Percentiles rank a stretch among this genome's conserved stretches.
Conservation (phyloP, 2,329 filamentous ascomycete species). For the Colletotrichum gigasporum region DNA sequence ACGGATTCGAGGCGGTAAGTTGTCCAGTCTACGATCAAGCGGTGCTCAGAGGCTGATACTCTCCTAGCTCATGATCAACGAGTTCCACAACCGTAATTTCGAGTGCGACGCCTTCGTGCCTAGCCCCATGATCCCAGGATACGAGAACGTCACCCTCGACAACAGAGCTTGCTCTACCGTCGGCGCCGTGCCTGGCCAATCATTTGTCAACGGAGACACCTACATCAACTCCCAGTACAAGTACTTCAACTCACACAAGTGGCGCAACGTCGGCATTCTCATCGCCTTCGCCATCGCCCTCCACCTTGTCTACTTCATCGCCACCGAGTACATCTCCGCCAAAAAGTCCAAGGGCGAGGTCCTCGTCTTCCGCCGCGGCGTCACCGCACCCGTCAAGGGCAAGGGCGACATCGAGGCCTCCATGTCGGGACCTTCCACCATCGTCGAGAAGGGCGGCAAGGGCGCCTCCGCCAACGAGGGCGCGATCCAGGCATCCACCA, state of each 20-base stretch:
- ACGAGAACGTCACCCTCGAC: slow-evolving; percentile 31
- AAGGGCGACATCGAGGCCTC: slow-evolving; percentile 28
- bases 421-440: slow-evolving; percentile 21
- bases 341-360: slow-evolving; percentile 70
- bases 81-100: slow-evolving; percentile 64
- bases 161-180: slow-evolving; percentile 53
- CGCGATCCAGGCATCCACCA: slow-evolving; percentile 56
- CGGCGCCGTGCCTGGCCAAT: slow-evolving; percentile 54
- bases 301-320: slow-evolving; percentile 56
- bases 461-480: slow-evolving; percentile 11
- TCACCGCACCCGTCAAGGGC: slow-evolving; percentile 9
- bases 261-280: slow-evolving; percentile 67
- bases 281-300: slow-evolving; percentile 60
- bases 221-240: slow-evolving; percentile 54
- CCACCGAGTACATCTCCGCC: slow-evolving; percentile 55
- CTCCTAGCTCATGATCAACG: slow-evolving; percentile 61
- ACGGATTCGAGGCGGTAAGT: slow-evolving; percentile 71
- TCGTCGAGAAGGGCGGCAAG: slow-evolving; percentile 27
- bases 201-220: slow-evolving; percentile 52
- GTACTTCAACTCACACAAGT: slow-evolving; percentile 57
- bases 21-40: background rate
- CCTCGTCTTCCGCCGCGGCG: slow-evolving; percentile 64
- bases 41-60: background rate
- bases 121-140: slow-evolving; percentile 18
- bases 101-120: slow-evolving; percentile 35